A percentile compares a stretch with the other conserved stretches of the same genome.
These are phyloP conservation scores for Aspergillus alliaceus DNA, from an alignment of 2,329 filamentous ascomycete genomes.

Conservation along the genomic window DNA sequence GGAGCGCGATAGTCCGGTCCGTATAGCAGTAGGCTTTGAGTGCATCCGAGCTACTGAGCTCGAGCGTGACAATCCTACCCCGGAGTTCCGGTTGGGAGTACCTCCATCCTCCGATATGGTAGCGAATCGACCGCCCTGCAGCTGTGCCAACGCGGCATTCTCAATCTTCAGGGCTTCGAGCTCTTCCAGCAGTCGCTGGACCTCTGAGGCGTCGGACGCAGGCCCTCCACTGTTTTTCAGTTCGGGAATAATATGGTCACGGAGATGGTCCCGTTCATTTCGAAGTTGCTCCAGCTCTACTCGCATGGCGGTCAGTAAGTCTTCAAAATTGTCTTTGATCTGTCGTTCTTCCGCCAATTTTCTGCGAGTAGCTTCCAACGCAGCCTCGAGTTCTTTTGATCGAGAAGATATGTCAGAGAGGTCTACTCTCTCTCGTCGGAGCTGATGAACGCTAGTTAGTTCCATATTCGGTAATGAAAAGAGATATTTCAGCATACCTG, in stretches of 20 bases:
- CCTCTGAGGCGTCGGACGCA: slow-evolving; percentile 44
- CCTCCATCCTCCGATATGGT: slow-evolving; percentile 62
- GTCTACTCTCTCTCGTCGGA: slow-evolving; percentile 56
- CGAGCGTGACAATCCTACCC: slow-evolving; percentile 60
- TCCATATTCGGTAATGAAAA: background rate
- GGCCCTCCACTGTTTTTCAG: slow-evolving; percentile 61
- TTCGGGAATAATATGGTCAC: slow-evolving; percentile 82
- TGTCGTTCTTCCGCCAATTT: slow-evolving; percentile 81
- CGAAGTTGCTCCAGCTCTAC: slow-evolving; percentile 77
- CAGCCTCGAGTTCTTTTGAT: slow-evolving; percentile 74
- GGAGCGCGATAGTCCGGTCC: slow-evolving; percentile 39
- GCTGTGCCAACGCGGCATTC: slow-evolving; percentile 48
- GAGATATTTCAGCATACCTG: slow-evolving; percentile 46
- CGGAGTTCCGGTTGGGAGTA: slow-evolving; percentile 46
- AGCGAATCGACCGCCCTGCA: slow-evolving; percentile 53
- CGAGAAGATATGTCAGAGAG: slow-evolving; percentile 51
- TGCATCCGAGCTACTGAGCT: slow-evolving; percentile 64
- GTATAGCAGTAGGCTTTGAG: slow-evolving; percentile 42
- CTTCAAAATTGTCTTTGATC: slow-evolving; percentile 90
- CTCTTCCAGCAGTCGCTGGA: slow-evolving; percentile 81
- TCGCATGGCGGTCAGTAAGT: slow-evolving; percentile 79
- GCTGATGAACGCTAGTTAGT: slow-evolving; percentile 27
- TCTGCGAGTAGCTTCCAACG: slow-evolving; percentile 78
- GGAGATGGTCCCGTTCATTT: slow-evolving; percentile 80
- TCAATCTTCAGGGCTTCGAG: slow-evolving; percentile 63